Evolutionary conservation across 352 stramenopile genomes (phyloP), one percentile per base, ranked within the genome.

Genomic region (Globisporangium barbulae): DNA sequence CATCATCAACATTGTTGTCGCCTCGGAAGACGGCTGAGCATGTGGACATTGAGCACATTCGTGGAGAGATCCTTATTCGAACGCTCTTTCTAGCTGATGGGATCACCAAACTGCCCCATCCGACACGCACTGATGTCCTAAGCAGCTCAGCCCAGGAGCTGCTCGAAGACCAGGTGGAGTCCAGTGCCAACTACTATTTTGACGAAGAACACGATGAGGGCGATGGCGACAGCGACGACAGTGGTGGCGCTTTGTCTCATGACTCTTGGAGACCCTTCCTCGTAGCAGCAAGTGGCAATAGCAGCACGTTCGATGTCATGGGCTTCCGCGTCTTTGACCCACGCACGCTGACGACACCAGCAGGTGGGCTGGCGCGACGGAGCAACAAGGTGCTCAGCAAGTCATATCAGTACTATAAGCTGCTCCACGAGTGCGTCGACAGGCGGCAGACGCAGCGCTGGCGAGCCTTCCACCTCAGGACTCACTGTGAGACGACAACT

Each of bases 1-100:
- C 47, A 15, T 8, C 35, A 13, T 56, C 45, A 9, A n/a, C 33
- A 30, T 10, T 48, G 49, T 15, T 19, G 5, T 44, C 33, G 25
- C 9, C n/a, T 8, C 42, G 35, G 15, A 42, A 8, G n/a, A 53
- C 58, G n/a, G 50, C 60, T 33, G 19, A 25, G 5, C 28, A 71
- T 21, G 42, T 22, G 2, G 49, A 59, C 7, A 68, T 59, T 35
- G 69, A 72, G 0, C 52, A 75, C 17, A 55, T 82, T 48, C 69
- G 78, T 21, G 67, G 74, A 1, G 71, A 81, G 53, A 47, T 82
- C 7, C 48, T 82, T 13, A 37, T 91, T 47, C 82, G 82, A 2
- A 85, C 82, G 8, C 53, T 88, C 12, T 91, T 91, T 44, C 68
- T 89, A 1, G 73, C 82, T 0, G 77, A 91, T 17, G 82, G 79